Evolutionary conservation across 1,139 yeast species (phyloP).

Genomic region (Nakaseomyces glabratus): DNA sequence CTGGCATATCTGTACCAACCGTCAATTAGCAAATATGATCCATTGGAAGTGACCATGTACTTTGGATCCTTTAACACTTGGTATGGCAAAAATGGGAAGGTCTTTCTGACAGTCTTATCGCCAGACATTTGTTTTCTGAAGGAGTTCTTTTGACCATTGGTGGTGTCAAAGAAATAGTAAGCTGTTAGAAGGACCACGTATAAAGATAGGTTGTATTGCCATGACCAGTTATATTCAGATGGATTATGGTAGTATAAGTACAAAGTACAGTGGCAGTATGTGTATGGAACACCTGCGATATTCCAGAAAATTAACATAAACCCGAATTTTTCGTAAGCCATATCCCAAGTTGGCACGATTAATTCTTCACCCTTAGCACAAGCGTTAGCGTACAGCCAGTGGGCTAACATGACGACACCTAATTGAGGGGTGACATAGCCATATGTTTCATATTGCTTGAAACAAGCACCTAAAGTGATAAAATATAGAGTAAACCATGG

Average conservation of each 20-base stretch:
- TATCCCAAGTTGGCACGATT: constrained; percentile 97
- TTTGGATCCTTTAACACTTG: constrained; percentile 74
- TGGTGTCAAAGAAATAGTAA: constrained; percentile 89
- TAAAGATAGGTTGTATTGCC: constrained; percentile 46
- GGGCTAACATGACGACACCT: constrained; percentile 64
- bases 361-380: constrained; percentile 97
- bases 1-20: constrained; percentile 94
- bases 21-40: constrained; percentile 74
- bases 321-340: constrained; percentile 98
- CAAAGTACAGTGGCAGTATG: constrained; percentile 89
- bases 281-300: constrained; percentile 97
- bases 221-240: constrained; percentile 65
- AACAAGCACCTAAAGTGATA: constrained; percentile 61
- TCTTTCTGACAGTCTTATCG: constrained; percentile 60
- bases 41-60: constrained; percentile 75
- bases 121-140: constrained; percentile 87
- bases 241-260: constrained; percentile 79
- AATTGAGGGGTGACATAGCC: constrained; percentile 78
- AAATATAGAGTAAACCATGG: constrained; percentile 93
- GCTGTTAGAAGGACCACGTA: constrained; percentile 53
- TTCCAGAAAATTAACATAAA: constrained; percentile 98
- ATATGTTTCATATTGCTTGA: constrained; percentile 70
- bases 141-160: constrained; percentile 90
- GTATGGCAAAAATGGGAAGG: constrained; percentile 90
- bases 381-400: constrained; percentile 92